Conservation (phyloP, 805 yeast species). For the Komagataella populi region DNA sequence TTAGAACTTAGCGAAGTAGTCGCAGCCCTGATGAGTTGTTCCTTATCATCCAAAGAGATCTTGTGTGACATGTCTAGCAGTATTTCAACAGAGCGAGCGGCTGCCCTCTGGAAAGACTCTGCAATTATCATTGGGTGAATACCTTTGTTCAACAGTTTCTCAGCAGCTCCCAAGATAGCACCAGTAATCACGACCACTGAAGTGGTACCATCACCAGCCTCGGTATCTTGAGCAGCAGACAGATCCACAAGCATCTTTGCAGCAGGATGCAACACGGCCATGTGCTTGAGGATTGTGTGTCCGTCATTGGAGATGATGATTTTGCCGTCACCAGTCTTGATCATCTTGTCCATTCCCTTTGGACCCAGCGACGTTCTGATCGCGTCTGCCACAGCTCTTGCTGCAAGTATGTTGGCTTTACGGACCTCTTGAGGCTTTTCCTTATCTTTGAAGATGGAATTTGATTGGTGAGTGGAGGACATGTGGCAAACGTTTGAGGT, state of each 20-base stretch:
- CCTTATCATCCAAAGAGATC: conserved; percentile 69
- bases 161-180: conserved; percentile 89
- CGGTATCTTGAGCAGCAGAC: conserved; percentile 95
- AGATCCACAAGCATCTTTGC: conserved; percentile 95
- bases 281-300: conserved; percentile 89
- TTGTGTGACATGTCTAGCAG: conserved; percentile 74
- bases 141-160: conserved; percentile 73
- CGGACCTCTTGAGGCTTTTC: conserved; percentile 95
- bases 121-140: conserved; percentile 94
- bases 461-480: conserved; percentile 32
- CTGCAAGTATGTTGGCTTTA: conserved; percentile 78
- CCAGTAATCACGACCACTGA: conserved; percentile 95
- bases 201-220: conserved; percentile 99
- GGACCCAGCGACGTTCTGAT: conserved; percentile 95
- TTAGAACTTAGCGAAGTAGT: conserved; percentile 88
- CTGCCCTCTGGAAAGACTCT: conserved; percentile 86
- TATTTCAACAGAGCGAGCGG: conserved; percentile 68
- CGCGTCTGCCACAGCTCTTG: conserved; percentile 91
- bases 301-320: conserved; percentile 96
- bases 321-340: conserved; percentile 84
- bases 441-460: conserved; percentile 83
- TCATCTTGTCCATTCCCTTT: conserved; percentile 99
- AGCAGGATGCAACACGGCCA: conserved; percentile 98
- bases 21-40: conserved; percentile 82
- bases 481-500: background rate